Base-by-base conservation (phyloP, 2,329 filamentous ascomycete species). In the Fusarium sp. region DNA sequence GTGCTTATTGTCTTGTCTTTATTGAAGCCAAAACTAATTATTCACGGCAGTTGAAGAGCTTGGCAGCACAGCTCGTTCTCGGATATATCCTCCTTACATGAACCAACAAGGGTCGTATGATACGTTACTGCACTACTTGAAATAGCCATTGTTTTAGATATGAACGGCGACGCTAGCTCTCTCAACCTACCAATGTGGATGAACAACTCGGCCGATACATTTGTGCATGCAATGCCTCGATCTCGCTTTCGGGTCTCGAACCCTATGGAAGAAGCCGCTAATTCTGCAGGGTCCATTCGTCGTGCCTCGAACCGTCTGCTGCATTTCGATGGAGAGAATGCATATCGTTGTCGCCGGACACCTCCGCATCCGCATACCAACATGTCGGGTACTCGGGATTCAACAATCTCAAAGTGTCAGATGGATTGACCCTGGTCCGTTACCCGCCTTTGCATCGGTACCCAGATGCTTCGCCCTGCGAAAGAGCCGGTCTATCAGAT, bases 281-380 rank as follows among this genome's bases (percentile, higher is more conserved):
- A 31, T 31, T 33, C 22, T 63, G 41, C 31, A 59, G 64, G 54
- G 59, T 18, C 41, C 29, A 48, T 29, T 68, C 39, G 13, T 64
- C 58, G 27, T 31, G 50, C 60, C 52, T 45, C 22, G 41, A 24
- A 18, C 24, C 62, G 56, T 54, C 50, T 64, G 56, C 57, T 62
- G 71, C 71, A 61, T 64, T 71, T 61, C 57, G 61, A 65, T 65
- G 52, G 72, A 69, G 59, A 52, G 52, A 63, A 73, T 73, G 71
- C 71, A 67, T 37, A 64, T 68, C 48, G 14, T 74, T 68, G 54
- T 33, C 67, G 64, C 64, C 22, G 33, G 68, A 60, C 35, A 33
- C 69, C 43, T 59, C 37, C 65, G 59, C 57, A 69, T 57, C 41
- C 24, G 54, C 29, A 48, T 61, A 41, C n/a, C 58, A 50, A 27